These are phyloP conservation scores for Euphorbia lathyris DNA, from an alignment of 345 rosid genomes.

Conservation along the genomic window DNA sequence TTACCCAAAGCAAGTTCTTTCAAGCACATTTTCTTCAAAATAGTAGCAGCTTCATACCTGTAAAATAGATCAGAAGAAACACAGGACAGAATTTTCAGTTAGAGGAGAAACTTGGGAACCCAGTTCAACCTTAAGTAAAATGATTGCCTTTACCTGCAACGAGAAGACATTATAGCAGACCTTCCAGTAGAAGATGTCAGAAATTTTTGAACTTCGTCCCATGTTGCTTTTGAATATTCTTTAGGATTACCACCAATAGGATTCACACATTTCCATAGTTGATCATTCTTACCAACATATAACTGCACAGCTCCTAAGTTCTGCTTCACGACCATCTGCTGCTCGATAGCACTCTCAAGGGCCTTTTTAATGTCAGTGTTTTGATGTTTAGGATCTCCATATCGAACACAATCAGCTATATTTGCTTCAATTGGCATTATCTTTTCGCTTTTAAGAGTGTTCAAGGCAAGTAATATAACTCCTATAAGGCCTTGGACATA, in stretches of 20 bases:
- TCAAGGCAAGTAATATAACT: constrained; percentile 65
- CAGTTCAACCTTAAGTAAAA: neutral
- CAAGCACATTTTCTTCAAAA: constrained; percentile 55
- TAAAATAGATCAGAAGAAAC: neutral
- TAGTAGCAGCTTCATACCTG: constrained; percentile 81
- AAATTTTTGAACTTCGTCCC: constrained; percentile 62
- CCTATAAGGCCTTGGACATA: constrained; percentile 81
- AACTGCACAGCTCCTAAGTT: constrained; percentile 53
- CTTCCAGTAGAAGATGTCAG: constrained; percentile 55
- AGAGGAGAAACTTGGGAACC: neutral
- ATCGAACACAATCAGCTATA: constrained; percentile 68
- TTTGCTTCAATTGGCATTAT: constrained; percentile 71
- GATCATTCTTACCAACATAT: constrained; percentile 61
- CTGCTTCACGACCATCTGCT: constrained; percentile 54
- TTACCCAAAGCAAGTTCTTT: constrained; percentile 60
- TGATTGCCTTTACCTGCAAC: constrained; percentile 52
- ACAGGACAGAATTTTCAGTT: constrained; percentile 2
- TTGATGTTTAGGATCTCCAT: constrained; percentile 61
- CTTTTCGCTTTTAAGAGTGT: constrained; percentile 66
- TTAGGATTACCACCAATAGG: constrained; percentile 58
- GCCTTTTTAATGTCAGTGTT: constrained; percentile 65
- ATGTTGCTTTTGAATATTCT: constrained; percentile 47
- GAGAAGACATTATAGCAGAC: constrained; percentile 50
- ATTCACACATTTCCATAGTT: constrained; percentile 77
- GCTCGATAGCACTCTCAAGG: constrained; percentile 61